A percentile compares a stretch with the other conserved stretches of the same genome.
phyloP scores from a whole-genome alignment of 176 grass and related monocot species.

The Avena eriantha region DNA sequence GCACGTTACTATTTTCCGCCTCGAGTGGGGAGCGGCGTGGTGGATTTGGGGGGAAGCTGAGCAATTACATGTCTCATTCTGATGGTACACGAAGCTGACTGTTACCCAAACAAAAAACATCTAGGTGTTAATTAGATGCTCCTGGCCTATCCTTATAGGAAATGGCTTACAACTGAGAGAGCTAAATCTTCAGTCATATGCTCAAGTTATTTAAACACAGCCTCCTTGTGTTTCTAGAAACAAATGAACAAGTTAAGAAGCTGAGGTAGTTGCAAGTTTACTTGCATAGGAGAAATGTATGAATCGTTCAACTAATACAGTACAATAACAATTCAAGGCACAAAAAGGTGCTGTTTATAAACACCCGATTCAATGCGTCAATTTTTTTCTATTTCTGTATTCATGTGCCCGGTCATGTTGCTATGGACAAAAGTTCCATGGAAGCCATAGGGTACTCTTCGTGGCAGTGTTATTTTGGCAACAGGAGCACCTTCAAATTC shows the following conservation, averaged over 20 bases:
- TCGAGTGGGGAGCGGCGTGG: neutral
- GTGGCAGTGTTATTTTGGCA: conserved; percentile 55
- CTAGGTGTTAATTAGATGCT: neutral
- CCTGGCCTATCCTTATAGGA: neutral
- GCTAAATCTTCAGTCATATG: neutral
- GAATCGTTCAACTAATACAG: neutral
- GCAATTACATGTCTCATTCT: neutral
- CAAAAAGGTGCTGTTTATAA: neutral
- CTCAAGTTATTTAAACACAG: neutral
- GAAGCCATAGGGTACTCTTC: conserved; percentile 62
- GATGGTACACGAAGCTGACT: neutral
- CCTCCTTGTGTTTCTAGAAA: neutral
- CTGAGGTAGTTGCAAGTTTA: neutral
- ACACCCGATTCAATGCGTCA: neutral
- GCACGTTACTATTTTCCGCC: neutral
- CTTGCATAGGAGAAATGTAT: neutral
- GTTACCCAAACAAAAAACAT: neutral
- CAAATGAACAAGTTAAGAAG: neutral
- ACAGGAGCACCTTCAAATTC: conserved; percentile 49
- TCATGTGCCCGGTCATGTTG: neutral
- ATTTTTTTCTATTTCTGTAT: conserved; percentile 8
- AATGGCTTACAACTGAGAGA: neutral
- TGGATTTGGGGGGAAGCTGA: neutral
- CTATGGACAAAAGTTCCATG: conserved; percentile 52
- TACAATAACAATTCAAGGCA: neutral